Evolutionary conservation across 2,329 filamentous ascomycete species (phyloP), one percentile per base, ranked within the genome.

Genomic region (Phyllosticta citrichinensis): DNA sequence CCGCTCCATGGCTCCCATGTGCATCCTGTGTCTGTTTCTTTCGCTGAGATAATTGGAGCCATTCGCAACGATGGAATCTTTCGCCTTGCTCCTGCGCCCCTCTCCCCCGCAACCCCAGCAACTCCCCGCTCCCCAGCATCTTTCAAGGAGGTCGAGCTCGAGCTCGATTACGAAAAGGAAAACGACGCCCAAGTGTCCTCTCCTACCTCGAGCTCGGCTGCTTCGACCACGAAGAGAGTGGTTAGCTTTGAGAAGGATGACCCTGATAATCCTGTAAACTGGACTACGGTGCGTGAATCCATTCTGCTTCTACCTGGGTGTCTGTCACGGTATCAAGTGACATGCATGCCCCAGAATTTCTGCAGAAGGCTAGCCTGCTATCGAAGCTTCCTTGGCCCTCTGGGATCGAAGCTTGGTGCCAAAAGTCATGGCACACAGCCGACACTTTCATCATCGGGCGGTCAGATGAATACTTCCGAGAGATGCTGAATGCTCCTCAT

Each of bases 261-360:
- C 63, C 71, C 71, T 14, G 69, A 70, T 0, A 72, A 76, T 57
- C 76, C 76, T 1, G 74, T 77, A 60, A 77, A 77, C 57, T 79
- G 75, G 74, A 66, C 67, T n/a, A 64, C 61, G 51, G 70, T 72
- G 67, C 55, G 67, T 63, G 25, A 17, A n/a, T n/a, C 40, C n/a
- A 12, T 27, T 58, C 17, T 11, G 20, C 24, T 27, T 24, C 9
- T 24, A 5, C 24, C 9, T 1, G 24, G 27, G 27, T 30, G 3
- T 30, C 27, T 30, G 27, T 30, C 27, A 30, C 27, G 27, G 27
- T 30, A 10, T 30, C 27, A 30, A 30, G 27, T 30, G 27, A 30
- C 3, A 30, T 8, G 27, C n/a, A 27, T 8, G 27, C 27, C 27
- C 27, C 27, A 30, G 27, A 30, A 30, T 30, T 30, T 30, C 27